Conservation (phyloP, 2,329 filamentous ascomycete species). For the Aspergillus pseudotamarii region DNA sequence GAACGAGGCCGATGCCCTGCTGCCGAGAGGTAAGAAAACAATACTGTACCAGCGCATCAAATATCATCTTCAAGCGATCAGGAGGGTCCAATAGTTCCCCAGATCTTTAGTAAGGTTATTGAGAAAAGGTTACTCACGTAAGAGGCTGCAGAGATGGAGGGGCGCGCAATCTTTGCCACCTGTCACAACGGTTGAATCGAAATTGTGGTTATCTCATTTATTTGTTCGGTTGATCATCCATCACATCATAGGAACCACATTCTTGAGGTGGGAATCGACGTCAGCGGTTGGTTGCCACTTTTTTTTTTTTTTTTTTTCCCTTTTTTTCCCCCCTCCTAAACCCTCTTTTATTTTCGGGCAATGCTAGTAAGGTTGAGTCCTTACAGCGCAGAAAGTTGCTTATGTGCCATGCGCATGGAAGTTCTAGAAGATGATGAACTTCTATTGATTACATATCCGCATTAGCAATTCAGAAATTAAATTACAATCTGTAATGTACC, state of each 20-base stretch:
- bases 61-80: neutral
- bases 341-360: neutral
- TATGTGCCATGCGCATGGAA: conserved; percentile 12
- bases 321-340: too few relatives aligned
- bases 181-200: conserved; percentile 1
- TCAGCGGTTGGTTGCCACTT: conserved; percentile 15
- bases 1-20: neutral
- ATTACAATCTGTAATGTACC: neutral
- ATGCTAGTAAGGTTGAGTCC: neutral
- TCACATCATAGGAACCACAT: conserved; percentile 14
- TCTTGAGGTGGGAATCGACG: conserved; percentile 8
- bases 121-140: neutral
- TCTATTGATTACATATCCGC: neutral
- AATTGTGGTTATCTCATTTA: conserved; percentile 7
- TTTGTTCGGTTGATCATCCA: conserved; percentile 2
- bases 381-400: neutral
- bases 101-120: neutral
- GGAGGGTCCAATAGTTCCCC: neutral
- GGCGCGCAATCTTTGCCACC: neutral
- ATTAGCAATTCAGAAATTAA: neutral
- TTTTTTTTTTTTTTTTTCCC: neutral
- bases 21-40: neutral
- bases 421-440: conserved; percentile 12
- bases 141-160: neutral
- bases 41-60: neutral